Base-by-base conservation (phyloP, 116 monocot genomes). In the Phalaenopsis hybrid region DNA sequence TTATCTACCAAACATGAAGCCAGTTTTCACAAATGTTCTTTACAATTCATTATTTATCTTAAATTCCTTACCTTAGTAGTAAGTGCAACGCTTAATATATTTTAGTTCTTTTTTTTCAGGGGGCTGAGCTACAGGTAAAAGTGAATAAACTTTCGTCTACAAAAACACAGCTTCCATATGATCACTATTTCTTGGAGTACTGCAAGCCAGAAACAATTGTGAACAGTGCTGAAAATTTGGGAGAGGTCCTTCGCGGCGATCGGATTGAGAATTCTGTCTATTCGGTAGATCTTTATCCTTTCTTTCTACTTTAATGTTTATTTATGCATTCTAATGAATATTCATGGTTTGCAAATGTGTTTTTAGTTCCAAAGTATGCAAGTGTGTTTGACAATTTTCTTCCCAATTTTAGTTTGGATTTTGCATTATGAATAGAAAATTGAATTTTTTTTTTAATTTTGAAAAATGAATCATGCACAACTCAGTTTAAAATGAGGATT, bases 151-250 rank as follows among this genome's bases (percentile, higher is more conserved):
- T 95, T 80, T 95, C 95, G 37, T 95, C 95, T 48, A 95, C 88
- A 77, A 95, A 95, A 75, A 95, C 95, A 48, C 92, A 95, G 59
- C 95, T 95, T 78, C 95, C 95, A 21, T 95, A 92, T 89, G 92
- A 95, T 79, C 90, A 86, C 79, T 95, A 95, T 73, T 95, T 87
- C 87, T 80, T 95, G 83, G 89, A 95, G 44, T 92, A 88, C 80
- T 95, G 95, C 77, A 95, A 91, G 83, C 95, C 95, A 34, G 6
- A 67, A 51, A 84, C 82, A 58, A 91, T 92, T 80, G 58, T 82
- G 85, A 92, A 95, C 79, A 92, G 84, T 89, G 95, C 92, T 85
- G 95, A 95, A 69, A 95, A 95, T 88, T 86, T 95, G 75, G 92
- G 92, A 28, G 95, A 95, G 82, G 89, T 95, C 51, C 87, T 95